Conservation (phyloP, 2,329 filamentous ascomycete genomes). For the Helotiales sp. region DNA sequence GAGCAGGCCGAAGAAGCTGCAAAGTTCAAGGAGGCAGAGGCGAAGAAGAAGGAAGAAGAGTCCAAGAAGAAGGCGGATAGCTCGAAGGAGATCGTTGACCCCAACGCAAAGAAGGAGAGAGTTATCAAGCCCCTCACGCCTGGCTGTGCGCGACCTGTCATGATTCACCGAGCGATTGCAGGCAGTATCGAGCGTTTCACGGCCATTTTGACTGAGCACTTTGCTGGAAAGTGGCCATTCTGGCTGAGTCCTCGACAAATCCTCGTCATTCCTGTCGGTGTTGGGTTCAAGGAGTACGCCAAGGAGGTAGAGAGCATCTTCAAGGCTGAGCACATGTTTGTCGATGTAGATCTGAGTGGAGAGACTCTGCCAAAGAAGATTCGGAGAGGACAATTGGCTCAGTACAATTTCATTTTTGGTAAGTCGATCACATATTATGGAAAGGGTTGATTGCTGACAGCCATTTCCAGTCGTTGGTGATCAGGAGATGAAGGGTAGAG, state of each 20-base stretch:
- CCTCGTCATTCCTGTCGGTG: conserved; percentile 75
- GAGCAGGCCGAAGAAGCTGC: conserved; percentile 38
- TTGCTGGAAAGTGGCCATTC: conserved; percentile 86
- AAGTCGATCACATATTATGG: conserved; percentile 32
- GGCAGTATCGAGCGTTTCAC: conserved; percentile 70
- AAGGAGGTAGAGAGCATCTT: conserved; percentile 71
- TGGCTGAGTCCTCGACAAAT: conserved; percentile 86
- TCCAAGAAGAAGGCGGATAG: conserved; percentile 40
- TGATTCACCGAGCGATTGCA: conserved; percentile 82
- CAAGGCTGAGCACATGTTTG: conserved; percentile 66
- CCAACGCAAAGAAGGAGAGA: conserved; percentile 43
- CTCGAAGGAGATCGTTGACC: conserved; percentile 32
- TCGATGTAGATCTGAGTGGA: conserved; percentile 69
- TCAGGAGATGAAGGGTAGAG: conserved; percentile 58
- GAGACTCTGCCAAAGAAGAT: conserved; percentile 92
- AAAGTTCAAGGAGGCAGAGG: conserved; percentile 41
- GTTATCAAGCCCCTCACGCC: conserved; percentile 55
- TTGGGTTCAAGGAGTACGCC: conserved; percentile 70
- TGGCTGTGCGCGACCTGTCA: conserved; percentile 77
- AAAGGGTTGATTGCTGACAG: neutral
- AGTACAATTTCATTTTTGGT: conserved; percentile 85
- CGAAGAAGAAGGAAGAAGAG: conserved; percentile 41
- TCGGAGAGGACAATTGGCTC: conserved; percentile 73
- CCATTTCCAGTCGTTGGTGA: conserved; percentile 54
- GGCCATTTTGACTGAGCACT: conserved; percentile 80